phyloP scores from a whole-genome alignment of 1,284 basidiomycete genomes.

The Malassezia furfur region DNA sequence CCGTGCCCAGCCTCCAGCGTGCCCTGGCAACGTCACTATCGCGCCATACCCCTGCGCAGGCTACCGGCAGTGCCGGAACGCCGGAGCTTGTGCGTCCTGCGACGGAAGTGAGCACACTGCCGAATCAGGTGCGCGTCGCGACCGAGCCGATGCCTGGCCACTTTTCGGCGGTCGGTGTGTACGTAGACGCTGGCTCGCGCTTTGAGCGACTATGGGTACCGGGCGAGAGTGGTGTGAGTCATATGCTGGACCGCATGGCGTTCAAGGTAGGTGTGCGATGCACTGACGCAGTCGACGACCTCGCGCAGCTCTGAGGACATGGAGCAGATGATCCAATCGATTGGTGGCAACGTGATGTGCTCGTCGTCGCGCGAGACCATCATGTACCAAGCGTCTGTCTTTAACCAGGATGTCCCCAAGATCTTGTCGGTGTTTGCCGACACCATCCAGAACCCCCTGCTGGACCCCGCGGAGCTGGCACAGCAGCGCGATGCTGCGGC shows the following conservation, averaged over 20 bases:
- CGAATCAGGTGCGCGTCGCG: slow-evolving; percentile 83
- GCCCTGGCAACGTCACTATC: no score
- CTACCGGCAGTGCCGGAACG: no score
- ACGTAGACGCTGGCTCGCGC: slow-evolving; percentile 85
- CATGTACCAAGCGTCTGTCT: slow-evolving; percentile 96
- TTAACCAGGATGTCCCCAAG: slow-evolving; percentile 68
- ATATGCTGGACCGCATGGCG: slow-evolving; percentile 87
- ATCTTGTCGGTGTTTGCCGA: slow-evolving; percentile 83
- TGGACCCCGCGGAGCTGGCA: slow-evolving; percentile 69
- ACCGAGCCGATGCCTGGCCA: slow-evolving; percentile 85
- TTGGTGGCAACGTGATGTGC: slow-evolving; percentile 87
- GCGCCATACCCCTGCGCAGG: no score
- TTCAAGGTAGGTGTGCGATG: slow-evolving; percentile 63
- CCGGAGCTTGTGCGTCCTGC: background rate
- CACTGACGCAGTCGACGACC: slow-evolving; percentile 50
- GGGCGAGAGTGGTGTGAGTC: slow-evolving; percentile 64
- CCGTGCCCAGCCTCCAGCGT: no score
- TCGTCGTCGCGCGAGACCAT: slow-evolving; percentile 86
- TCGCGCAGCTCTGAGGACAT: slow-evolving; percentile 60
- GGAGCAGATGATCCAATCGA: slow-evolving; percentile 67
- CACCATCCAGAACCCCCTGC: slow-evolving; percentile 71
- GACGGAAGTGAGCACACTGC: slow-evolving; percentile 64
- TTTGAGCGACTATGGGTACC: slow-evolving; percentile 66
- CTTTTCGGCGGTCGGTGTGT: slow-evolving; percentile 86
- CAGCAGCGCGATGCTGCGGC: slow-evolving; percentile 74